A percentile compares a stretch with the other conserved stretches of the same genome.
Conservation (phyloP, 1,284 basidiomycete species). For the Tetrapyrgos nigripes region DNA sequence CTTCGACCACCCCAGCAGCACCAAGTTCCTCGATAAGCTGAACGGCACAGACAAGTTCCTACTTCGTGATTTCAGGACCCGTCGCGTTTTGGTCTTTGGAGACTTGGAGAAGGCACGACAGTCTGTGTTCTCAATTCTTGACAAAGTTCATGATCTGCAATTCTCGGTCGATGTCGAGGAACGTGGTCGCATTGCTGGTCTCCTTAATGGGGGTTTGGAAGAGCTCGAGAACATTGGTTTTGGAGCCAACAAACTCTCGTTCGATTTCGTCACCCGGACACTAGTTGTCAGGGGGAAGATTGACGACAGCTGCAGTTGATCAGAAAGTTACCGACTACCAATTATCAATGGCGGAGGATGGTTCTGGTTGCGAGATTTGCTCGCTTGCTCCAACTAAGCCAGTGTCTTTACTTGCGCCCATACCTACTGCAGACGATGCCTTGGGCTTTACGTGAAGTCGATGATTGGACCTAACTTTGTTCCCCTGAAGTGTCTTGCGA, state of each 20-base stretch:
- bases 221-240: slow-evolving; percentile 37
- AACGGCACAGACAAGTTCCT: slow-evolving; percentile 42
- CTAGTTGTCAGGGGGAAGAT: slow-evolving; percentile 44
- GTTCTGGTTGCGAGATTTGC: slow-evolving; percentile 8
- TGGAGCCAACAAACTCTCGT: slow-evolving; percentile 42
- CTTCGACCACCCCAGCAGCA: slow-evolving; percentile 45
- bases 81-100: slow-evolving; percentile 47
- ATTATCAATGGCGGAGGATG: not conserved
- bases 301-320: slow-evolving; percentile 21
- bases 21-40: slow-evolving; percentile 39
- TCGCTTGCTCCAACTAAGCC: slow-evolving; percentile 45
- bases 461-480: slow-evolving; percentile 30
- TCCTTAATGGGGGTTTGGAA: slow-evolving; percentile 41
- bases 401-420: slow-evolving; percentile 53
- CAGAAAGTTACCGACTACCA: slow-evolving; percentile 8
- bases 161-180: slow-evolving; percentile 36
- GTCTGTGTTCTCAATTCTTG: slow-evolving; percentile 39
- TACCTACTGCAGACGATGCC: slow-evolving; percentile 55
- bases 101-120: slow-evolving; percentile 34
- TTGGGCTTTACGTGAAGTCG: slow-evolving; percentile 47
- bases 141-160: slow-evolving; percentile 34
- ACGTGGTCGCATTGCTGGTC: slow-evolving; percentile 30
- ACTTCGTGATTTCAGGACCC: slow-evolving; percentile 43
- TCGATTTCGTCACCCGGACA: slow-evolving; percentile 43
- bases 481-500: slow-evolving; percentile 43